phyloP scores from a whole-genome alignment of 306 rosid species.

The Casuarina glauca region DNA sequence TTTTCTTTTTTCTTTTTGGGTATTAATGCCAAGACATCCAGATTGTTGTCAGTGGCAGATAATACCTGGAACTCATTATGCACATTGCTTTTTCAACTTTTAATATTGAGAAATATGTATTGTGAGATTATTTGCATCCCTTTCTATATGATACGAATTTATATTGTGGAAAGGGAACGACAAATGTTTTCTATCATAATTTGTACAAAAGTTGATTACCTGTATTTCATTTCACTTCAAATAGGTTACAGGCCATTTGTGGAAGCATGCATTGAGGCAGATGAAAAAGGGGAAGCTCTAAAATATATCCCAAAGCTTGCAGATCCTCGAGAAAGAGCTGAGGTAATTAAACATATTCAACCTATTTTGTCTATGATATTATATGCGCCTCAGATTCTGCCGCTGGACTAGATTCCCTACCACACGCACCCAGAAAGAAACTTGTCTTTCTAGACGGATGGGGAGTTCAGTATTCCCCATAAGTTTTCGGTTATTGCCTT shows the following conservation, averaged over 20 bases:
- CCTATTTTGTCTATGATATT: not conserved
- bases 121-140: not conserved
- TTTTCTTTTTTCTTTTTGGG: too few species aligned
- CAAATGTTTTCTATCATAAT: not conserved
- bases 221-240: slow-evolving; percentile 23
- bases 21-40: not conserved
- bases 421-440: not conserved
- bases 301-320: slow-evolving; percentile 93
- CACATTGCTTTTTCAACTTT: not conserved
- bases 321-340: slow-evolving; percentile 94
- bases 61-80: not conserved
- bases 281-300: slow-evolving; percentile 86
- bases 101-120: not conserved
- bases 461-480: not conserved
- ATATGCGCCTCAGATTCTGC: not conserved
- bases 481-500: not conserved
- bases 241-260: slow-evolving; percentile 90
- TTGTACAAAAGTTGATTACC: not conserved
- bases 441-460: not conserved
- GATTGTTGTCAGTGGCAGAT: not conserved
- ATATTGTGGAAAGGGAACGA: not conserved
- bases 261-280: slow-evolving; percentile 97
- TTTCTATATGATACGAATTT: not conserved
- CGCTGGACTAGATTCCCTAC: not conserved
- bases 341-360: slow-evolving; percentile 46